These are phyloP conservation scores for Silene noctiflora DNA, from an alignment of 179 eudicot species.

Conservation along the genomic window DNA sequence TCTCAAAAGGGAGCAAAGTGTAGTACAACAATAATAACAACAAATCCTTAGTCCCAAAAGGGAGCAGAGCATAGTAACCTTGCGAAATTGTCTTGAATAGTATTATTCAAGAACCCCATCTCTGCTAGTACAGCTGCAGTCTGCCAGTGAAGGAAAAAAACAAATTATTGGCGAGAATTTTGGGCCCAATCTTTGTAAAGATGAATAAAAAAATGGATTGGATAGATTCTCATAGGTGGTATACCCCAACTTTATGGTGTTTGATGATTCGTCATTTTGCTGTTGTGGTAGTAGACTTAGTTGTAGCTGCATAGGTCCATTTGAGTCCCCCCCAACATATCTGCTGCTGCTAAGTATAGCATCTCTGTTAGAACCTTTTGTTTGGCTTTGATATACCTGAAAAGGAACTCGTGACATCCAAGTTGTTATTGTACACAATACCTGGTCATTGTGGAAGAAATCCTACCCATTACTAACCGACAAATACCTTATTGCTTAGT, in stretches of 20 bases:
- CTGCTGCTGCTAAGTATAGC: conserved; percentile 32
- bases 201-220: not conserved
- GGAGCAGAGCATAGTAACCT: conserved; percentile 22
- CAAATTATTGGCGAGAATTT: not conserved
- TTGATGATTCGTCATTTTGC: conserved; percentile 35
- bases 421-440: not conserved
- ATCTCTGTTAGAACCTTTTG: conserved; percentile 43
- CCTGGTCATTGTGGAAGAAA: not conserved
- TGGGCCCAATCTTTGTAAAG: conserved; percentile 12
- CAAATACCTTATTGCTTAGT: conserved; percentile 51
- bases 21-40: not conserved
- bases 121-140: conserved; percentile 34
- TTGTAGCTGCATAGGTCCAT: conserved; percentile 49
- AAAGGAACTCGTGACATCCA: conserved; percentile 12
- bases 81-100: conserved; percentile 6
- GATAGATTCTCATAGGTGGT: conserved; percentile 13
- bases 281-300: conserved; percentile 74
- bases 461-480: not conserved
- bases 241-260: conserved; percentile 32
- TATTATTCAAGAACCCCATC: conserved; percentile 13
- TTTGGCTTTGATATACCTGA: conserved; percentile 64
- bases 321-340: conserved; percentile 41
- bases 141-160: conserved; percentile 26
- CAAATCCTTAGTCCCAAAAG: not conserved
- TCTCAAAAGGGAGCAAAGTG: not conserved